Conservation (phyloP, 495 filamentous ascomycete species). For the Aspergillus baeticus region DNA sequence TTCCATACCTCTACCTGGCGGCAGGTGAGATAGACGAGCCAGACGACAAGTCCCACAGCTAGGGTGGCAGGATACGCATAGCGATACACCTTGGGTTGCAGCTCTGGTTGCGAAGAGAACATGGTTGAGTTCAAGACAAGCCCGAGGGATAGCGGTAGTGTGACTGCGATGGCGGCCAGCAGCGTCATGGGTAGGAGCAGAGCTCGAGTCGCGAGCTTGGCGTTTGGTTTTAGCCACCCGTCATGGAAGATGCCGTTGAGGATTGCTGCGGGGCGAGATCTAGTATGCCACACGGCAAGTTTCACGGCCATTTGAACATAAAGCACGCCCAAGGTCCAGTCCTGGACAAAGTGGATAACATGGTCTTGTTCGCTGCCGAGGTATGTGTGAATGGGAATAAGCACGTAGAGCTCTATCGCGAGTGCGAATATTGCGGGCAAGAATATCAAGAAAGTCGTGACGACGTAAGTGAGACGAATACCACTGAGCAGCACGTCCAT, state of each 20-base stretch:
- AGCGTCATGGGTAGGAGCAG: constrained; percentile 73
- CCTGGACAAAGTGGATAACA: constrained; percentile 84
- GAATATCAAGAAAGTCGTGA: constrained; percentile 65
- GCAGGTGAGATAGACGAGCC: constrained; percentile 40
- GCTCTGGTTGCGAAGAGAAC: constrained; percentile 40
- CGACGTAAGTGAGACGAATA: constrained; percentile 65
- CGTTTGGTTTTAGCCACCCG: constrained; percentile 81
- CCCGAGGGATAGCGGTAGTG: constrained; percentile 54
- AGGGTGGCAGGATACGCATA: constrained; percentile 68
- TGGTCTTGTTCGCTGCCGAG: constrained; percentile 56
- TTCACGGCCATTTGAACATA: constrained; percentile 86
- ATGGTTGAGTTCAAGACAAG: constrained; percentile 42
- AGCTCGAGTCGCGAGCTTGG: constrained; percentile 71
- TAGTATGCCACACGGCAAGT: constrained; percentile 60
- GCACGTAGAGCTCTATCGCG: constrained; percentile 81
- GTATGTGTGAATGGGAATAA: constrained; percentile 87
- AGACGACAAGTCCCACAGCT: constrained; percentile 43
- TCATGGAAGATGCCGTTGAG: constrained; percentile 72
- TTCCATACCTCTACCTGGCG: constrained; percentile 72
- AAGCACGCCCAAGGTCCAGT: constrained; percentile 90
- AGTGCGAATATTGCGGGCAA: constrained; percentile 82
- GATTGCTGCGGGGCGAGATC: constrained; percentile 68
- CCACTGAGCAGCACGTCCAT: constrained; percentile 14
- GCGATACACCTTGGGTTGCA: constrained; percentile 61
- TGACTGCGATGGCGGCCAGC: constrained; percentile 57